Evolutionary conservation across 768 basidiomycete genomes (phyloP).

Genomic region (Cystofilobasidium capitatum): DNA sequence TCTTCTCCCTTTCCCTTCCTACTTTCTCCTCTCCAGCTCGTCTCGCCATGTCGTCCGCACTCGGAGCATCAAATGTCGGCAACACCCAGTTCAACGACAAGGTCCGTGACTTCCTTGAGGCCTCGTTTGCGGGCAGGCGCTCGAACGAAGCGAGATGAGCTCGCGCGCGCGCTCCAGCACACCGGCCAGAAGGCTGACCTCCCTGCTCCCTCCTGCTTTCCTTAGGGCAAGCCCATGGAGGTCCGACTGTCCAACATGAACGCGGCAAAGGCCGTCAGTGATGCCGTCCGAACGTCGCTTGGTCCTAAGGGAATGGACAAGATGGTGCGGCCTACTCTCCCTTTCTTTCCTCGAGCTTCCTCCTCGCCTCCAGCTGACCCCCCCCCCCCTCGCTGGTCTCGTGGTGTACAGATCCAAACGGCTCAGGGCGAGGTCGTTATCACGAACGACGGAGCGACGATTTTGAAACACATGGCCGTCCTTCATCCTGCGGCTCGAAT

Average conservation of each 20-base stretch:
- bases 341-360: not conserved
- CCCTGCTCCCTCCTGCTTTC: not conserved
- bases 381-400: conserved; percentile 17
- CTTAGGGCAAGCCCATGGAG: conserved; percentile 93
- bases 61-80: conserved; percentile 32
- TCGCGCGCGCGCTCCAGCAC: not conserved
- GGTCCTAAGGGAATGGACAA: conserved; percentile 99
- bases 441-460: conserved; percentile 98
- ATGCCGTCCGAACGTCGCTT: conserved; percentile 90
- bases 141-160: not conserved
- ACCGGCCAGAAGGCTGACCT: not conserved
- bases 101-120: conserved; percentile 25
- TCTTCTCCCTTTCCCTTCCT: not conserved
- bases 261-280: conserved; percentile 91
- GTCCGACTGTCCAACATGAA: conserved; percentile 94
- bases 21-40: not conserved
- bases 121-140: not conserved
- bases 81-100: conserved; percentile 33
- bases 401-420: conserved; percentile 97
- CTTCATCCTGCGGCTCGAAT: conserved; percentile 97
- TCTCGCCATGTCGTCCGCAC: conserved; percentile 17
- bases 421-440: conserved; percentile 92
- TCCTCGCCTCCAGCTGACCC: not conserved
- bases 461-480: conserved; percentile 81
- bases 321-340: conserved; percentile 54